These are phyloP conservation scores for Mariannaea sp. DNA, from an alignment of 2,329 filamentous ascomycete species.

Conservation along the genomic window DNA sequence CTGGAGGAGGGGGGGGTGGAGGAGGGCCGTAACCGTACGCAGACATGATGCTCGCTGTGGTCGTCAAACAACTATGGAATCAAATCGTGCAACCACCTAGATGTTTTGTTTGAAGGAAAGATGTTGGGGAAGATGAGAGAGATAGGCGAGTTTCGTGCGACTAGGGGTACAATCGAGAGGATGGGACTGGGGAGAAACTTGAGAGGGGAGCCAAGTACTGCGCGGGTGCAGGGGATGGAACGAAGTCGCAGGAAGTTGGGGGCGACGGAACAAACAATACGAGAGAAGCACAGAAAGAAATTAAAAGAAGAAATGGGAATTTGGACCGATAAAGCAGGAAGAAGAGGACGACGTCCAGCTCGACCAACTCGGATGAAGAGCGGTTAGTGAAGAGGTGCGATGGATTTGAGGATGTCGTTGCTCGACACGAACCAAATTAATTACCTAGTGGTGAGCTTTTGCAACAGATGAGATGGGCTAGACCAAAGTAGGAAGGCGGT, in stretches of 20 bases:
- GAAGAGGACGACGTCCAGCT: slow-evolving; percentile 11
- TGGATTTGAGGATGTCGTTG: not conserved
- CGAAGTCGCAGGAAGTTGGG: slow-evolving; percentile 7
- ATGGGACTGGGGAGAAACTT: slow-evolving; percentile 10
- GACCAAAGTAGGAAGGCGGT: slow-evolving; percentile 15
- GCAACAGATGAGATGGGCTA: slow-evolving; percentile 8
- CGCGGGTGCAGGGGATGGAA: slow-evolving; percentile 11
- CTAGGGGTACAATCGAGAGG: not conserved
- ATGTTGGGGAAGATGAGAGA: not conserved
- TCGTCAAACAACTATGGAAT: not conserved
- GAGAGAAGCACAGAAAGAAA: not conserved
- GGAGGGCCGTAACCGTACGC: slow-evolving; percentile 60
- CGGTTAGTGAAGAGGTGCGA: no score
- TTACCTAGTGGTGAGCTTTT: slow-evolving; percentile 3
- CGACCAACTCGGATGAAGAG: slow-evolving; percentile 2
- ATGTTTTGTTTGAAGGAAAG: not conserved
- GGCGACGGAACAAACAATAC: not conserved
- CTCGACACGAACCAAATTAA: slow-evolving; percentile 7
- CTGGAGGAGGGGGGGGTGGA: slow-evolving; percentile 54
- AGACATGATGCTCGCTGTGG: slow-evolving; percentile 45
- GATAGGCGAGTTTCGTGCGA: slow-evolving; percentile 1
- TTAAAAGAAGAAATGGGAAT: not conserved
- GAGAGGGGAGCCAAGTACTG: slow-evolving; percentile 7
- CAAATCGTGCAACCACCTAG: not conserved
- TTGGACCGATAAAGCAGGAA: slow-evolving; percentile 8